These are phyloP conservation scores for Boletus reticulatus DNA, from an alignment of 768 basidiomycete genomes.

Conservation along the genomic window DNA sequence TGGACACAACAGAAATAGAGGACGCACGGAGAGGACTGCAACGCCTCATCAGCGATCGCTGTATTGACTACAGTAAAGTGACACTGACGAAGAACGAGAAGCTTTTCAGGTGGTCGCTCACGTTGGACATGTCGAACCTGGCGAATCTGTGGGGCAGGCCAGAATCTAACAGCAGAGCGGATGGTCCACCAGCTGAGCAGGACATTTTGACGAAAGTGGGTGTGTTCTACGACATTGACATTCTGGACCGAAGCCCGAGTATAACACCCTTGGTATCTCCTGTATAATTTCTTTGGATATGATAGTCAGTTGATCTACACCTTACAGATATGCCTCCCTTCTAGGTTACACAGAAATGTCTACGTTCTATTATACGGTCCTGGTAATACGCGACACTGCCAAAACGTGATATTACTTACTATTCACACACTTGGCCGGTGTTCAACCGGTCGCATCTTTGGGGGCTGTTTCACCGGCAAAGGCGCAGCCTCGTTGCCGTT, in stretches of 20 bases:
- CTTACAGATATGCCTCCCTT: not conserved
- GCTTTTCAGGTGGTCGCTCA: conserved; percentile 12
- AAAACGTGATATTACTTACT: too few species aligned
- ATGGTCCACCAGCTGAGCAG: not conserved
- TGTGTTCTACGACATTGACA: conserved; percentile 16
- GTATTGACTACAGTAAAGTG: conserved; percentile 21
- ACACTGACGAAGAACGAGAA: conserved; percentile 2
- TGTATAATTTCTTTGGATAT: not conserved
- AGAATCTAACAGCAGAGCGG: not conserved
- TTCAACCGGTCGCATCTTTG: too few species aligned
- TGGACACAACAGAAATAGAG: not conserved
- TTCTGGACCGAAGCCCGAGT: not conserved
- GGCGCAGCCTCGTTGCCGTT: too few species aligned
- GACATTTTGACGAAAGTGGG: conserved; percentile 20
- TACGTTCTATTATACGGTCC: not conserved
- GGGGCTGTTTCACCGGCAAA: too few species aligned
- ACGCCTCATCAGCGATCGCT: conserved; percentile 18
- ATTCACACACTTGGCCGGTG: too few species aligned
- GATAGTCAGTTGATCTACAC: not conserved
- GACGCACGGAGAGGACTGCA: conserved; percentile 6
- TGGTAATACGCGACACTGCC: too few species aligned
- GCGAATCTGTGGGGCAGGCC: conserved; percentile 7
- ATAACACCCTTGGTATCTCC: not conserved
- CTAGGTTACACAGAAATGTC: not conserved
- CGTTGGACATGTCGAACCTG: conserved; percentile 14